A percentile compares a stretch with the other conserved stretches of the same genome.
Evolutionary conservation across 2,329 filamentous ascomycete genomes (phyloP).

Genomic region (Zelopaecilomyces penicillatus): DNA sequence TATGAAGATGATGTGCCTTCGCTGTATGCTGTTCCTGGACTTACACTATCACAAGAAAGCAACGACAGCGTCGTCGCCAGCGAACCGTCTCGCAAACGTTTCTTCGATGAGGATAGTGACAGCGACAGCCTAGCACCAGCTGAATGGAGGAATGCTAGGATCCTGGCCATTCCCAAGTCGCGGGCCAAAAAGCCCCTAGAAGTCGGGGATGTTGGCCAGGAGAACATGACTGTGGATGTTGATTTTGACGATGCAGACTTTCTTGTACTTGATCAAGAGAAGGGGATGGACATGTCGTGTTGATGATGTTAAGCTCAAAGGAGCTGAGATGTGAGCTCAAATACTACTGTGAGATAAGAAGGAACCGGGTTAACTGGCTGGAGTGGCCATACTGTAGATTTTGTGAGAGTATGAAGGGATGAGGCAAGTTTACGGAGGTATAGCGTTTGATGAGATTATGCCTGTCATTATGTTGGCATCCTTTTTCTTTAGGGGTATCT

Average conservation of each 20-base stretch:
- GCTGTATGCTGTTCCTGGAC: constrained; percentile 35
- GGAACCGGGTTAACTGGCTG: too few species aligned
- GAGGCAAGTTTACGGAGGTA: too few species aligned
- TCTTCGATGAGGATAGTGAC: constrained; percentile 36
- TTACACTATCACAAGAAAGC: constrained; percentile 50
- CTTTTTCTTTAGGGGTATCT: too few species aligned
- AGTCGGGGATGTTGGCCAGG: constrained; percentile 29
- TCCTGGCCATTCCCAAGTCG: constrained; percentile 40
- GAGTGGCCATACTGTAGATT: too few species aligned
- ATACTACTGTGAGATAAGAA: too few species aligned
- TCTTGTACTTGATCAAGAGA: constrained; percentile 37
- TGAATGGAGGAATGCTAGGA: constrained; percentile 31
- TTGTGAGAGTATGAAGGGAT: too few species aligned
- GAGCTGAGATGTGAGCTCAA: too few species aligned
- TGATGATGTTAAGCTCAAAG: background rate
- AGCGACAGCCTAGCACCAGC: constrained; percentile 28
- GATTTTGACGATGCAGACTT: constrained; percentile 68
- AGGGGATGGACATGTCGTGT: constrained; percentile 31
- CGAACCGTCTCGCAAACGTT: constrained; percentile 37
- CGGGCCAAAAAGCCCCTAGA: constrained; percentile 18
- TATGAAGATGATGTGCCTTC: constrained; percentile 22
- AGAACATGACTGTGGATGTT: constrained; percentile 36
- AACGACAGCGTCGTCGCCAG: constrained; percentile 27
- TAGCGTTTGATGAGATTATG: too few species aligned
- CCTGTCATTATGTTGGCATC: too few species aligned